A percentile compares a stretch with the other conserved stretches of the same genome.
phyloP scores from a whole-genome alignment of 345 rosid genomes.

The Euclidium syriacum region DNA sequence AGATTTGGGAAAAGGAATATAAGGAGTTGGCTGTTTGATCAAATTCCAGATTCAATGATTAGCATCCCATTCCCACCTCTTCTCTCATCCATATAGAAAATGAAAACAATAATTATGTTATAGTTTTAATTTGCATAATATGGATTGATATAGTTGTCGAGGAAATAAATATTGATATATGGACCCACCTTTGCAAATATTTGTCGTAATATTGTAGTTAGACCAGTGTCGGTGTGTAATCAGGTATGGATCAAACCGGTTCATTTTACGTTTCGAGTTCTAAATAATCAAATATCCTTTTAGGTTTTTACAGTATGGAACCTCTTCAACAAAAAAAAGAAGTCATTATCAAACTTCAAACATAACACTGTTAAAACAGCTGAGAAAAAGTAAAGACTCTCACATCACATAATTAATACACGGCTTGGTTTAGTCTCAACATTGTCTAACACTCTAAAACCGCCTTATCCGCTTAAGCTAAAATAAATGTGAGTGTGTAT shows the following conservation, averaged over 20 bases:
- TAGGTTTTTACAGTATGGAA: too few species aligned
- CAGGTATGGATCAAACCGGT: not conserved
- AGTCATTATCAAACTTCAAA: too few species aligned
- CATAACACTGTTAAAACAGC: too few species aligned
- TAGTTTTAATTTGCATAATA: slow-evolving; percentile 6
- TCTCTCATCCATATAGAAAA: not conserved
- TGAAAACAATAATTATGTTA: not conserved
- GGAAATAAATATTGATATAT: not conserved
- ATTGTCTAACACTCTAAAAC: too few species aligned
- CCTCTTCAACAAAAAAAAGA: too few species aligned
- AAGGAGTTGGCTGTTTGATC: slow-evolving; percentile 14
- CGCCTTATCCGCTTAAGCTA: too few species aligned
- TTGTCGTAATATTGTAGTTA: slow-evolving; percentile 1
- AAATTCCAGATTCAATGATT: slow-evolving; percentile 16
- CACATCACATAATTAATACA: too few species aligned
- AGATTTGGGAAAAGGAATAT: not conserved
- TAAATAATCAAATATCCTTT: not conserved
- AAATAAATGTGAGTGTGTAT: too few species aligned
- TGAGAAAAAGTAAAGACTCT: too few species aligned
- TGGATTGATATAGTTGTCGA: slow-evolving; percentile 18
- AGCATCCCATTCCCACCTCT: slow-evolving; percentile 4
- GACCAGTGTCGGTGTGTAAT: slow-evolving; percentile 10
- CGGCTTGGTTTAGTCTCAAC: too few species aligned
- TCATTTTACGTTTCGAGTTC: not conserved
- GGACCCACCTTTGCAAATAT: slow-evolving; percentile 20